Percentiles rank a stretch among this genome's conserved stretches.
phyloP scores from a whole-genome alignment of 2,329 filamentous ascomycete species.

The Diaporthe australafricana region DNA sequence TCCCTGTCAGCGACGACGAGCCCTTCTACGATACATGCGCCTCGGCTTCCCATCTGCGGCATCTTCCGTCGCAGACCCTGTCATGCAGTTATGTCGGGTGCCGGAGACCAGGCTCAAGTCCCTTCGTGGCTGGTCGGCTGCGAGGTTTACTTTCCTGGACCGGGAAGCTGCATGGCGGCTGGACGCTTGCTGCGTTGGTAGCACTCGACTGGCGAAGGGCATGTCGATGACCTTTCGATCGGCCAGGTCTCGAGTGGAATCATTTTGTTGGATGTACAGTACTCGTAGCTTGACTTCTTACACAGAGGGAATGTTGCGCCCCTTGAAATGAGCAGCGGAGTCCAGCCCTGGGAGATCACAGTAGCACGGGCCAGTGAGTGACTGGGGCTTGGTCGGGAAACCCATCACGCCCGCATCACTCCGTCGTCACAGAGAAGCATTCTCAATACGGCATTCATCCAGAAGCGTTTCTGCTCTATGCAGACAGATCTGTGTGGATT shows the following conservation, averaged over 20 bases:
- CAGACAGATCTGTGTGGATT: not conserved
- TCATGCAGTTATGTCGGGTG: not conserved
- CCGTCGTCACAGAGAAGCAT: not conserved
- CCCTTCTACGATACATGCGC: not conserved
- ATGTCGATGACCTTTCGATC: not conserved
- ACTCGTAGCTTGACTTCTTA: not conserved
- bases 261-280: not conserved
- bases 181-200: not conserved
- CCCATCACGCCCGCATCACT: not conserved
- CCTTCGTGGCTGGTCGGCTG: not conserved
- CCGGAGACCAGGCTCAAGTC: not conserved
- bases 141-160: not conserved
- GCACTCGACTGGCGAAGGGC: not conserved
- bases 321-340: slow-evolving; percentile 2
- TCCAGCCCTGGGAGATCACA: not conserved
- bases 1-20: no score
- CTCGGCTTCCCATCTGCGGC: not conserved
- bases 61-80: no score
- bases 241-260: not conserved
- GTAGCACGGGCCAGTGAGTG: slow-evolving; percentile 20
- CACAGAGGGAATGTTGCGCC: not conserved
- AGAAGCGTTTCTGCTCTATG: not conserved
- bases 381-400: slow-evolving; percentile 1
- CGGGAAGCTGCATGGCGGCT: not conserved
- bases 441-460: not conserved